phyloP scores from a whole-genome alignment of 768 basidiomycete genomes.

The Leccinellum albellum region DNA sequence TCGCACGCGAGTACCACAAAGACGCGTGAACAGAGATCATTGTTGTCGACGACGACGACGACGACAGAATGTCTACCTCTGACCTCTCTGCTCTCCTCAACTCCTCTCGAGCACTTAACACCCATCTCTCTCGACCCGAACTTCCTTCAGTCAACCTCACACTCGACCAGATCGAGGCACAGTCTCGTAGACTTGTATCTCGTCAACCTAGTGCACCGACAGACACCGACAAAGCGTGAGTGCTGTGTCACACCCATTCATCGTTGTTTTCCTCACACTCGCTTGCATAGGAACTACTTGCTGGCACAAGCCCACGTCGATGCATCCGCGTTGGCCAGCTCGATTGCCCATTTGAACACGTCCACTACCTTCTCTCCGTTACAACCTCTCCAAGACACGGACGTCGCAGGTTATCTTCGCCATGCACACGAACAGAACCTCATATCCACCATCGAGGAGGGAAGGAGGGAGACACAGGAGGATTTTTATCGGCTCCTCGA shows the following conservation, averaged over 20 bases:
- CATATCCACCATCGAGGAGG: conserved; percentile 83
- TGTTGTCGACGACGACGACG: too few species aligned
- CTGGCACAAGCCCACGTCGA: not conserved
- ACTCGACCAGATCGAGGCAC: conserved; percentile 88
- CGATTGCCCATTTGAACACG: conserved; percentile 81
- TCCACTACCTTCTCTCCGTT: conserved; percentile 81
- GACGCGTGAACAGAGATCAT: too few species aligned
- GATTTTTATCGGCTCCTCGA: conserved; percentile 82
- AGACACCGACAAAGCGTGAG: conserved; percentile 69
- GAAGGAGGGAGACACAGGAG: conserved; percentile 80
- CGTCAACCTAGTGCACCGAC: conserved; percentile 38
- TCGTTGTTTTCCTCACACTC: not conserved
- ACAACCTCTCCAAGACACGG: conserved; percentile 92
- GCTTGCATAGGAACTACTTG: not conserved
- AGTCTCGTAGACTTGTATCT: not conserved
- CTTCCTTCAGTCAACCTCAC: conserved; percentile 86
- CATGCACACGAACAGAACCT: conserved; percentile 94
- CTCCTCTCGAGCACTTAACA: conserved; percentile 35
- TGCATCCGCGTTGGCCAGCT: conserved; percentile 76
- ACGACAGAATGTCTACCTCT: not conserved
- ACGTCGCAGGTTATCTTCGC: conserved; percentile 91
- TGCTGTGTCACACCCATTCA: conserved; percentile 1
- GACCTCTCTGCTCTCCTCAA: not conserved
- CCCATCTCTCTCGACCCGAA: conserved; percentile 74
- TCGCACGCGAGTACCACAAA: too few species aligned